phyloP scores from a whole-genome alignment of 2,329 filamentous ascomycete species.

The Lithohypha guttulata region DNA sequence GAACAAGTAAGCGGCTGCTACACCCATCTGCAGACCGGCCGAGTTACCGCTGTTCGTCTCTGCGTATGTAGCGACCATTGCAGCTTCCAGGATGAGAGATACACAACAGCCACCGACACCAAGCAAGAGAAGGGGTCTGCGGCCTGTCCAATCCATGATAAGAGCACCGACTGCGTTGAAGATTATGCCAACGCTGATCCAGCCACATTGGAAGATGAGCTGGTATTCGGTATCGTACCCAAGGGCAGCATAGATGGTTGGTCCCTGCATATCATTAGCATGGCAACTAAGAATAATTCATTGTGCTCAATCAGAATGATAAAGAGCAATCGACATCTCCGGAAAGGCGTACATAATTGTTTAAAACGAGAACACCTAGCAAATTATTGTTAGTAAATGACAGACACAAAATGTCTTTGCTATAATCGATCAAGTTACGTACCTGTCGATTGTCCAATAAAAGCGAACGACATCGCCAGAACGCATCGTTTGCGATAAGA shows the following conservation, averaged over 20 bases:
- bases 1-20: conserved; percentile 52
- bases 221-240: conserved; percentile 14
- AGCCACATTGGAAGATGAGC: conserved; percentile 15
- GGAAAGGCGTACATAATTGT: too few species aligned
- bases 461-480: conserved; percentile 13
- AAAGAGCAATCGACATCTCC: too few species aligned
- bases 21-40: conserved; percentile 16
- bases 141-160: conserved; percentile 18
- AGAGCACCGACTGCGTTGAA: conserved; percentile 16
- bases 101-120: conserved; percentile 17
- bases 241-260: conserved; percentile 17
- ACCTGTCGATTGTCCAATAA: conserved; percentile 15
- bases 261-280: too few species aligned
- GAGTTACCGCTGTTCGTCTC: conserved; percentile 10
- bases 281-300: too few species aligned
- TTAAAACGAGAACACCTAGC: conserved; percentile 12
- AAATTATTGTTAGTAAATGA: too few species aligned
- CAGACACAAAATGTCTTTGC: background rate
- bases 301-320: too few species aligned
- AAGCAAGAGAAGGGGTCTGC: conserved; percentile 23
- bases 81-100: conserved; percentile 14
- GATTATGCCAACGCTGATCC: conserved; percentile 17
- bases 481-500: conserved; percentile 14
- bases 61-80: conserved; percentile 18
- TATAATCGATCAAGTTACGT: background rate